Base-by-base conservation (phyloP, 306 rosid species). In the Prunus padus region DNA sequence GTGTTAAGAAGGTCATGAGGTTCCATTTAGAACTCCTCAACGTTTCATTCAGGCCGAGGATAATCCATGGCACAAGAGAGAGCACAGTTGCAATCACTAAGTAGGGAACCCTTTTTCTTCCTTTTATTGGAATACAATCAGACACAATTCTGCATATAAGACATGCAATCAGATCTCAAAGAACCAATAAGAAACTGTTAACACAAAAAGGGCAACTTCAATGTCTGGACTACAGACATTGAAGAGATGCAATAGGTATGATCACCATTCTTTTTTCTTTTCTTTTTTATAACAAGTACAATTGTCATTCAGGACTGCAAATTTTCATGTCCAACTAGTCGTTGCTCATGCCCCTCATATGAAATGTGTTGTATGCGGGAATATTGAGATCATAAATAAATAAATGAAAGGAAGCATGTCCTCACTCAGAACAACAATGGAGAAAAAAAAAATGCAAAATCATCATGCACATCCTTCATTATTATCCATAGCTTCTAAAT, bases 71-170 rank as follows among this genome's bases (percentile, higher is more conserved):
- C 70, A 88, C 82, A 10, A 92, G 96, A 86, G 92, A 88, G 76
- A 92, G 89, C 73, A 90, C 86, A 61, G 97, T 90, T 26, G 97
- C 85, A 75, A 92, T 84, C 77, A 87, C 82, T 22, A 92, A 86
- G 85, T 92, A 92, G 3, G 97, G 96, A 78, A 90, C 81, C 87
- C 97, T 86, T 72, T 83, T 88, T 80, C 89, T 88, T 83, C 97
- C 96, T 86, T 78, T 87, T 70, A 92, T 90, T 33, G 97, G 96
- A 76, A 92, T 82, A 70, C 97, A 92, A 80, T 92, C 97, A 5
- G 97, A 90, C 47, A 92, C 52, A 82, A 92, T 87, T 78, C 97
- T 92, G 96, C 86, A 75, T 23, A 81, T 54, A 63, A 67, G 65
- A 33, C 31, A 55, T 26, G 65, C 71, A 80, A 71, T 80, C 80